Evolutionary conservation across 2,329 filamentous ascomycete genomes (phyloP).

Genomic region (Eutypella sp.): DNA sequence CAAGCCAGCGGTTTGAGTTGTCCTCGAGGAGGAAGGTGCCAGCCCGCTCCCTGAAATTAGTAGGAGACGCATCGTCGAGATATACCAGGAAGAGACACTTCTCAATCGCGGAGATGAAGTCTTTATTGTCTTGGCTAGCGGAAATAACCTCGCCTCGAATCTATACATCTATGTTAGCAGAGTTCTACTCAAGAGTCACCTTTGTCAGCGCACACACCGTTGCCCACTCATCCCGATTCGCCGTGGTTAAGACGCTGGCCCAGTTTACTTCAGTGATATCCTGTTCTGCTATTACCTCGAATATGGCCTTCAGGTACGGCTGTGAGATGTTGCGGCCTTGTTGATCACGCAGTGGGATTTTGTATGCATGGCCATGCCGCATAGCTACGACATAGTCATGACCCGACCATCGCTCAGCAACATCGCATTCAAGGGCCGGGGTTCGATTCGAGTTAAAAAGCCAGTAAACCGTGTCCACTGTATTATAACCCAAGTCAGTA

Average conservation of each 20-base stretch:
- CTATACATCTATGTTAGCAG: neutral
- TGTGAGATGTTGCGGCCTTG: neutral
- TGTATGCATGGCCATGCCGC: slow-evolving; percentile 7
- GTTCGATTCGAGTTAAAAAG: slow-evolving; percentile 6
- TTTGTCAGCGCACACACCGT: neutral
- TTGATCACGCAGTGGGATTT: slow-evolving; percentile 2
- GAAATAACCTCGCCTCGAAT: slow-evolving; percentile 2
- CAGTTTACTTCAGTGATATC: slow-evolving; percentile 1
- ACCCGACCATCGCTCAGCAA: slow-evolving; percentile 4
- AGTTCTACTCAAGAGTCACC: neutral
- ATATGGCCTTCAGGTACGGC: slow-evolving; percentile 3
- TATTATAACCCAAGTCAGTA: no score
- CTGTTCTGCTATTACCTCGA: slow-evolving; percentile 3
- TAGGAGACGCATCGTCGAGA: slow-evolving; percentile 5
- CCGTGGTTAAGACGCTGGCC: slow-evolving; percentile 4
- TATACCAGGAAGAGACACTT: slow-evolving; percentile 6
- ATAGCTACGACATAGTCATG: slow-evolving; percentile 6
- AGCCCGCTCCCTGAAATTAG: slow-evolving; percentile 2
- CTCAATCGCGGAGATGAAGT: slow-evolving; percentile 4
- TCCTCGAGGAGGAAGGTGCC: slow-evolving; percentile 5
- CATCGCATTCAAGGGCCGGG: slow-evolving; percentile 2
- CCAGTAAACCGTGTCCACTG: slow-evolving; percentile 3
- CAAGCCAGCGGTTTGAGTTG: slow-evolving; percentile 8
- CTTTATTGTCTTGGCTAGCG: neutral
- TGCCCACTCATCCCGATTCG: slow-evolving; percentile 5